Evolutionary conservation across 2,329 filamentous ascomycete genomes (phyloP), one percentile per base, ranked within the genome.

Genomic region (Stagonosporopsis chrysanthemi): DNA sequence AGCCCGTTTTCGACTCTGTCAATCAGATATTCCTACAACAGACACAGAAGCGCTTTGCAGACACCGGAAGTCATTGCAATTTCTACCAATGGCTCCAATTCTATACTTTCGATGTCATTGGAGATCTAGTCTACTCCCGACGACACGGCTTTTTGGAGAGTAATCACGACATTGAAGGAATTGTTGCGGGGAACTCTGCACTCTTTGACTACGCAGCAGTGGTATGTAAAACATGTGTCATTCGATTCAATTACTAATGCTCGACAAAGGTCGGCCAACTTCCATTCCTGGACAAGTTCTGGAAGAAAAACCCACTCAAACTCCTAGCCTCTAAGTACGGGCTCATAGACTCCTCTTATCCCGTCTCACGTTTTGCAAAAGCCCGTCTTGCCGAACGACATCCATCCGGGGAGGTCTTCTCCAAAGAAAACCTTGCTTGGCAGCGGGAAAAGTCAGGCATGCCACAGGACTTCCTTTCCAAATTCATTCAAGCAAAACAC

Each of bases 201-300:
- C 39, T 42, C n/a, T 42, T 42, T 9, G 39, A 42, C 23, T 42
- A 42, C 15, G 39, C 39, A 42, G 39, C 39, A 42, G 39, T 42
- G 23, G 39, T 42, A 42, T 26, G 39, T 42, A 26, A 12, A 26
- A 14, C 22, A 26, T 11, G 3, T 42, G 11, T 42, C 4, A 7
- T 28, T 11, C 28, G 6, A 15, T 5, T 26, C 22, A 14, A 42
- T 9, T 4, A 26, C 39, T 42, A 26, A 42, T 14, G n/a, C 29
- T 12, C 22, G 39, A 12, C 4, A 42, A 24, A 42, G 39, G 39
- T 42, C 39, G 39, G 39, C 6, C 39, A 42, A 42, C 6, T 42
- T 23, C 39, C 39, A 15, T 26, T 15, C 4, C 39, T 42, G 12
- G 39, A 42, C 15, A 42, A 42, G n/a, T 24, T 42, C 22, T 42